These are phyloP conservation scores for Parietaria judaica DNA, from an alignment of 306 rosid genomes.

Conservation along the genomic window DNA sequence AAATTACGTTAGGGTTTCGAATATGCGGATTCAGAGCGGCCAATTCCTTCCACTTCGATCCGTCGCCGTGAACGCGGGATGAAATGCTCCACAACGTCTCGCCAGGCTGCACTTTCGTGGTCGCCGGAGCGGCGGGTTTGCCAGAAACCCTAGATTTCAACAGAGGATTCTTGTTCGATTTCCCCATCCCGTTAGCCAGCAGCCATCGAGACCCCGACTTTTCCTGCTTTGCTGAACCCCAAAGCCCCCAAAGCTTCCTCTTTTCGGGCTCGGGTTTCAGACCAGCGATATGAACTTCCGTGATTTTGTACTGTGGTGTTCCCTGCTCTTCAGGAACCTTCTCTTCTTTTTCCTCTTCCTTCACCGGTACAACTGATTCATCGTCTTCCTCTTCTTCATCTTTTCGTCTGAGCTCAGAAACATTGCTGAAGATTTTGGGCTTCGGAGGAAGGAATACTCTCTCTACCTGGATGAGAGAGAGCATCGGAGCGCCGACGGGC, in stretches of 20 bases:
- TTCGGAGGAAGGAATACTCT: constrained; percentile 76
- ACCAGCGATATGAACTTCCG: constrained; percentile 80
- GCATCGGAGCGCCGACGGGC: constrained; percentile 87
- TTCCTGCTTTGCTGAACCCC: constrained; percentile 52
- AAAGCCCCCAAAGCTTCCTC: constrained; percentile 62
- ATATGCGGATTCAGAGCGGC: constrained; percentile 50
- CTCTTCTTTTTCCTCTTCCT: constrained; percentile 37
- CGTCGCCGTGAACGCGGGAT: constrained; percentile 50
- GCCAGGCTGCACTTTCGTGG: constrained; percentile 55
- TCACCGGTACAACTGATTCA: constrained; percentile 29
- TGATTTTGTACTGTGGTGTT: constrained; percentile 62
- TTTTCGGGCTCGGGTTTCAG: constrained; percentile 37
- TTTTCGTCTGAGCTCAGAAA: constrained; percentile 35
- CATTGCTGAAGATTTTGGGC: constrained; percentile 46
- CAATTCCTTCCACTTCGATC: constrained; percentile 58
- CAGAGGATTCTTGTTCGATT: constrained; percentile 44
- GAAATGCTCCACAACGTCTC: constrained; percentile 85
- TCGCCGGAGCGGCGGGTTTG: constrained; percentile 28
- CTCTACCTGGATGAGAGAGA: constrained; percentile 81
- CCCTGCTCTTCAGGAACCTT: constrained; percentile 44
- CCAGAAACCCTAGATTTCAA: constrained; percentile 47
- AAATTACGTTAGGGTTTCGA: constrained; percentile 63
- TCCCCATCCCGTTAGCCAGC: constrained; percentile 87
- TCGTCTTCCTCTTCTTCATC: constrained; percentile 37
- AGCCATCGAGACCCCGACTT: constrained; percentile 89